Evolutionary conservation across 108 stramenopile species (phyloP).

Genomic region (Fragilaria radians): DNA sequence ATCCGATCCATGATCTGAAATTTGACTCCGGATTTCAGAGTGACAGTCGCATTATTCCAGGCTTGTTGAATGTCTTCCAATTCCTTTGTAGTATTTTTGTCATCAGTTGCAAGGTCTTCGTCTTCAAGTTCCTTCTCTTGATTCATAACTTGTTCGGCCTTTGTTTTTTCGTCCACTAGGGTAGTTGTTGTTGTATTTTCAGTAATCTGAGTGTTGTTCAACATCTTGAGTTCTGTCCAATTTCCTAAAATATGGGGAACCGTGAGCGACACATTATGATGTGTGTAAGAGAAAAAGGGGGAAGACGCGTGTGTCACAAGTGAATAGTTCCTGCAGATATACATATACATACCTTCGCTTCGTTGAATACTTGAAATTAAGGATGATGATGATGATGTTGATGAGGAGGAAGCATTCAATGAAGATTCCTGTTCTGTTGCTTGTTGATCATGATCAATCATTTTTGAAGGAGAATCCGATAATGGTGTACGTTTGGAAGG

Average conservation of each 20-base stretch:
- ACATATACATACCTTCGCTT: too few species aligned
- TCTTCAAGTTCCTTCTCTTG: too few species aligned
- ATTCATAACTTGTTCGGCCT: too few species aligned
- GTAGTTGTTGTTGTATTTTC: background rate
- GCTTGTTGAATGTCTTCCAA: background rate
- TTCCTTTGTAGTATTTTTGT: background rate
- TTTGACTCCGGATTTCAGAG: slow-evolving; percentile 25
- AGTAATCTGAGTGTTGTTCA: background rate
- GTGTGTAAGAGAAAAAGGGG: too few species aligned
- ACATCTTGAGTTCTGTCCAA: background rate
- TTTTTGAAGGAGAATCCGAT: background rate
- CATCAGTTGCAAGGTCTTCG: too few species aligned
- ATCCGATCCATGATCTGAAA: slow-evolving; percentile 54
- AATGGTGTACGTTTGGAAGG: background rate
- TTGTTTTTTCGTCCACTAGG: background rate
- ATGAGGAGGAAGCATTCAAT: background rate
- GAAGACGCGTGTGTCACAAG: too few species aligned
- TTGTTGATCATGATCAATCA: background rate
- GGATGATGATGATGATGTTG: too few species aligned
- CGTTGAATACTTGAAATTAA: too few species aligned
- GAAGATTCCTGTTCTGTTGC: background rate
- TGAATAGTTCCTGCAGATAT: too few species aligned
- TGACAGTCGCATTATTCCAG: slow-evolving; percentile 19
- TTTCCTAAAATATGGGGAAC: too few species aligned
- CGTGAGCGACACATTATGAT: too few species aligned